Percentiles rank a stretch among this genome's conserved stretches.
These are phyloP conservation scores for Phyllosticta capitalensis DNA, from an alignment of 2,329 filamentous ascomycete genomes.

Conservation along the genomic window DNA sequence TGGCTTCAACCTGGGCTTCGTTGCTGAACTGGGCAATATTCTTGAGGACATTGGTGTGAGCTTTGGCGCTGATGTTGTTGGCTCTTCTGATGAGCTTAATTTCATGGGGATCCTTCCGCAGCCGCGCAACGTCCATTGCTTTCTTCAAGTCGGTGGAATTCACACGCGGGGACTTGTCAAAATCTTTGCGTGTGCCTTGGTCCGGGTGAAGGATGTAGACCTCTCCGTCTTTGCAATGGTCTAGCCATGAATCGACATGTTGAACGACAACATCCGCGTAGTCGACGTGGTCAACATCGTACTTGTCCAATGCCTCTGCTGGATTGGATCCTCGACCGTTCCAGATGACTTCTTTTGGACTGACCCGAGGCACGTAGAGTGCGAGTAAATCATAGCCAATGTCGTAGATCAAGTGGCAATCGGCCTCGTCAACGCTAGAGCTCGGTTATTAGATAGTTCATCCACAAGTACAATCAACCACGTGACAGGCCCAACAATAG, in stretches of 20 bases:
- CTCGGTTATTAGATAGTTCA: slow-evolving; percentile 6
- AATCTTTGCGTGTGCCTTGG: slow-evolving; percentile 1
- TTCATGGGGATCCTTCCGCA: slow-evolving; percentile 78
- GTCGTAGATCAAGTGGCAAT: slow-evolving; percentile 49
- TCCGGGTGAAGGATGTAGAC: slow-evolving; percentile 28
- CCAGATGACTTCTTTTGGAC: slow-evolving; percentile 53
- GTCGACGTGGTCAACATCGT: slow-evolving; percentile 63
- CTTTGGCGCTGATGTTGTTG: slow-evolving; percentile 67
- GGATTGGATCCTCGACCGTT: slow-evolving; percentile 51
- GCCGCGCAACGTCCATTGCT: slow-evolving; percentile 69
- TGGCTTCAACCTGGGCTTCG: slow-evolving; percentile 75
- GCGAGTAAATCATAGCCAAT: slow-evolving; percentile 52
- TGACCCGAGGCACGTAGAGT: slow-evolving; percentile 64
- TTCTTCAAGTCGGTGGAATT: slow-evolving; percentile 48
- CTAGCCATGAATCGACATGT: slow-evolving; percentile 24
- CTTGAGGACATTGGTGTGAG: slow-evolving; percentile 63
- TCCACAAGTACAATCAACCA: not conserved
- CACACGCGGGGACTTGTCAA: slow-evolving; percentile 19
- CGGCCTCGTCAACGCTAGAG: slow-evolving; percentile 36
- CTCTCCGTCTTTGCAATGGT: slow-evolving; percentile 15
- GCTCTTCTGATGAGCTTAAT: slow-evolving; percentile 71
- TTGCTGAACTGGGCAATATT: slow-evolving; percentile 55
- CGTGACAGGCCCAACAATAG: not conserved
- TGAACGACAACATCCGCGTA: slow-evolving; percentile 34
- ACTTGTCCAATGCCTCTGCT: slow-evolving; percentile 50